Evolutionary conservation across 2,329 filamentous ascomycete species (phyloP).

Genomic region (Lachnellula occidentalis): DNA sequence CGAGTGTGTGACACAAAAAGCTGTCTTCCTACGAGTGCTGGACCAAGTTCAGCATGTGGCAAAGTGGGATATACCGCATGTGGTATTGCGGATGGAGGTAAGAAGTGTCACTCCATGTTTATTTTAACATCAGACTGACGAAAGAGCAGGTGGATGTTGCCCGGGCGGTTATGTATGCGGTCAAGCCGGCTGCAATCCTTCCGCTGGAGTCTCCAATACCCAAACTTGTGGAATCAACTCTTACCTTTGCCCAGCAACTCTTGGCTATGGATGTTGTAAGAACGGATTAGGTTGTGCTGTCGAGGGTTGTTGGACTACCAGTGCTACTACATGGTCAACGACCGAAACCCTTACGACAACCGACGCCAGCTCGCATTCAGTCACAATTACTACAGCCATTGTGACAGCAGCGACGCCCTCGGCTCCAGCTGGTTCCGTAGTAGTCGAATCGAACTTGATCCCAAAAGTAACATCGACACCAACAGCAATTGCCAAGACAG

Average conservation of each 20-base stretch:
- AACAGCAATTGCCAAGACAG: constrained; percentile 19
- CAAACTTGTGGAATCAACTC: constrained; percentile 41
- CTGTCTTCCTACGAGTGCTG: constrained; percentile 35
- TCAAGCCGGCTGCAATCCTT: constrained; percentile 38
- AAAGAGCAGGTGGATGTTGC: constrained; percentile 27
- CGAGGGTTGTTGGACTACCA: constrained; percentile 43
- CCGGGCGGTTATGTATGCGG: constrained; percentile 45
- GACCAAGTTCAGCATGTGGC: constrained; percentile 22
- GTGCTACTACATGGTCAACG: constrained; percentile 40
- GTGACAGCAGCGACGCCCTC: constrained; percentile 36
- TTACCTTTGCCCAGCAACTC: constrained; percentile 44
- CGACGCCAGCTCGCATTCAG: constrained; percentile 33
- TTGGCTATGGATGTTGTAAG: constrained; percentile 49
- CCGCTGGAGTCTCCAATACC: constrained; percentile 37
- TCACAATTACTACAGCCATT: constrained; percentile 36
- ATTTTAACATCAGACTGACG: background rate
- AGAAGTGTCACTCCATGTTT: constrained; percentile 16
- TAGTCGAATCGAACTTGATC: constrained; percentile 8
- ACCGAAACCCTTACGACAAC: constrained; percentile 43
- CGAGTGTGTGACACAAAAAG: constrained; percentile 42
- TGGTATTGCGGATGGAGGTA: constrained; percentile 26
- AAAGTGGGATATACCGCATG: constrained; percentile 23
- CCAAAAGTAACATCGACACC: constrained; percentile 18
- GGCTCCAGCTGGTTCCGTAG: constrained; percentile 17
- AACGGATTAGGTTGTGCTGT: constrained; percentile 45